Percentiles rank a stretch among this genome's conserved stretches.
phyloP scores from a whole-genome alignment of 345 rosid species.

The Microcos paniculata region DNA sequence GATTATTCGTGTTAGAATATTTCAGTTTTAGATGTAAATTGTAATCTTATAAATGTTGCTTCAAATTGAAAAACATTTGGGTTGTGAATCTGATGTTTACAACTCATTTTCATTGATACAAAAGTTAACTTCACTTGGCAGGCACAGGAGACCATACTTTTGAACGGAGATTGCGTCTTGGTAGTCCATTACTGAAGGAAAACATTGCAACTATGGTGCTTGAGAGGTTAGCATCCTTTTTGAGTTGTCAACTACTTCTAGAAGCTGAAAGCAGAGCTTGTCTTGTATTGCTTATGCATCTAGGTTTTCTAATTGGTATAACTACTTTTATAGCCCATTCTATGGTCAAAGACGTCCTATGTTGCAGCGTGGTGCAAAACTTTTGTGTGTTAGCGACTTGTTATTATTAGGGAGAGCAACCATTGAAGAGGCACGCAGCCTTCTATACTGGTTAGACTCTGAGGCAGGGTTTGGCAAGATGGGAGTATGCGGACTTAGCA shows the following conservation, averaged over 20 bases:
- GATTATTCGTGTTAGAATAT: not conserved
- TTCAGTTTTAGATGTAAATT: not conserved
- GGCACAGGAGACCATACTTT: conserved; percentile 97
- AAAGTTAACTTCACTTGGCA: conserved; percentile 27
- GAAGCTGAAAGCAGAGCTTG: conserved; percentile 12
- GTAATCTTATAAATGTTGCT: not conserved
- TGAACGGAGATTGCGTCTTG: conserved; percentile 88
- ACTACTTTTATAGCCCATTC: conserved; percentile 72
- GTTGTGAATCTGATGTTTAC: not conserved
- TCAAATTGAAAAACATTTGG: not conserved
- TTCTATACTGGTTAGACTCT: conserved; percentile 77
- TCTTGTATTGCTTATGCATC: conserved; percentile 5
- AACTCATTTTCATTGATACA: not conserved
- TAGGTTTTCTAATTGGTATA: conserved; percentile 25
- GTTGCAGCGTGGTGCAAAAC: conserved; percentile 83
- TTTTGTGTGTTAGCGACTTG: conserved; percentile 94
- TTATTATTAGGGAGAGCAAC: conserved; percentile 92
- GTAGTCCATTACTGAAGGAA: conserved; percentile 84
- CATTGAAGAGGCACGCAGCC: conserved; percentile 91
- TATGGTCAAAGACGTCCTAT: conserved; percentile 93
- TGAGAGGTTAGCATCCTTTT: conserved; percentile 67
- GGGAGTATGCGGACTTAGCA: conserved; percentile 97
- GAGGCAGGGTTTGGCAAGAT: conserved; percentile 94
- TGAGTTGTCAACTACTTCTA: conserved; percentile 2
- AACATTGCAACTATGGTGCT: conserved; percentile 96